Evolutionary conservation across 176 grass and related monocot species (phyloP).

Genomic region (Carex myosuroides): DNA sequence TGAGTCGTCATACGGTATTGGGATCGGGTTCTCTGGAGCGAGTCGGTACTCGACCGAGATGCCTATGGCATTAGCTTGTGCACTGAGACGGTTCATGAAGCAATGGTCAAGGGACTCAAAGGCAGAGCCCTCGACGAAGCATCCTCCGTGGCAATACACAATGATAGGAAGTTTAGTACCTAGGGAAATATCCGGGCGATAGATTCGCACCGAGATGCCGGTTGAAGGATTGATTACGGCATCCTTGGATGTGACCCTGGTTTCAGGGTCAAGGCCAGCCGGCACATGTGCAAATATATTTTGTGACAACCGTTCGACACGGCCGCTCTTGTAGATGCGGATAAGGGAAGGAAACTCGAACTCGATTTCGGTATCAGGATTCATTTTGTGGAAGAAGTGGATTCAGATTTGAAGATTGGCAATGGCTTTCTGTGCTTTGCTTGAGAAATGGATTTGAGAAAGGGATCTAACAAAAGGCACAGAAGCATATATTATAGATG

Average conservation of each 20-base stretch:
- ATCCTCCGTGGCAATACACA: conserved; percentile 69
- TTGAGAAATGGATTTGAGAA: too few relatives aligned
- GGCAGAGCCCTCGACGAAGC: conserved; percentile 46
- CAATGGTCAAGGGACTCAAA: conserved; percentile 50
- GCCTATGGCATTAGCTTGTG: conserved; percentile 25
- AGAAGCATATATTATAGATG: neutral
- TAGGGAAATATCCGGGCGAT: conserved; percentile 27
- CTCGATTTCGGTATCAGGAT: conserved; percentile 34
- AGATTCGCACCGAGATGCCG: conserved; percentile 43
- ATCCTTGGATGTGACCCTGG: conserved; percentile 39
- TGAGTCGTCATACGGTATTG: conserved; percentile 41
- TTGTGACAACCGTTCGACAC: conserved; percentile 34
- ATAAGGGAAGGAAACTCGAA: conserved; percentile 51
- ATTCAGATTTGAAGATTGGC: neutral
- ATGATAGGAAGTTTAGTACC: conserved; percentile 24
- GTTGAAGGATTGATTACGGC: conserved; percentile 33
- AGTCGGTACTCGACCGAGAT: conserved; percentile 60
- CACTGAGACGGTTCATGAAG: conserved; percentile 61
- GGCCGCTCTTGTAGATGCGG: conserved; percentile 44
- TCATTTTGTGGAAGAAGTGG: conserved; percentile 18
- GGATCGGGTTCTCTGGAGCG: conserved; percentile 51
- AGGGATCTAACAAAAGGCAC: too few relatives aligned
- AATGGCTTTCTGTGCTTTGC: too few relatives aligned
- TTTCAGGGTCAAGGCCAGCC: conserved; percentile 36
- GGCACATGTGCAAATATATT: neutral